Conservation (phyloP, 1,284 basidiomycete genomes). For the Rhodotorula sp. region DNA sequence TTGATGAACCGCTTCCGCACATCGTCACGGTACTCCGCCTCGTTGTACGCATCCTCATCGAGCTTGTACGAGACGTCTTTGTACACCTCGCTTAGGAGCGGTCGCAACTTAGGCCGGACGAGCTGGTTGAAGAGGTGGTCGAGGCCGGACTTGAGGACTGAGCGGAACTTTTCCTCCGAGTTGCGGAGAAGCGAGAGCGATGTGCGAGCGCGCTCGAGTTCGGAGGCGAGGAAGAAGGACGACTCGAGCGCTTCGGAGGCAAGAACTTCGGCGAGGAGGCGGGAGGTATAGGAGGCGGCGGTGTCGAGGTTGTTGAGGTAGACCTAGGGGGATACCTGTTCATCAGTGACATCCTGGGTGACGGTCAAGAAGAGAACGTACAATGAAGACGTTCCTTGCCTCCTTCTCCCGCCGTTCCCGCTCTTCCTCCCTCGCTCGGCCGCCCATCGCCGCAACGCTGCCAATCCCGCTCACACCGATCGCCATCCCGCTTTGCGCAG, state of each 20-base stretch:
- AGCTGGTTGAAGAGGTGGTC: conserved; percentile 94
- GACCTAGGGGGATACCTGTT: conserved; percentile 56
- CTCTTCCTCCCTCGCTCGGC: conserved; percentile 48
- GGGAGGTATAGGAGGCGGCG: conserved; percentile 79
- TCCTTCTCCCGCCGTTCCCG: conserved; percentile 75
- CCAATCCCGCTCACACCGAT: conserved; percentile 45
- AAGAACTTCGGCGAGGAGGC: conserved; percentile 69
- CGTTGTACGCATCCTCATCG: conserved; percentile 80
- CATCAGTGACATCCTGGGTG: not conserved
- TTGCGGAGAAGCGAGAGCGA: conserved; percentile 56
- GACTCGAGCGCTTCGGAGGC: conserved; percentile 62
- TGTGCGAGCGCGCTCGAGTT: conserved; percentile 56
- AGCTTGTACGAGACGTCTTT: conserved; percentile 83
- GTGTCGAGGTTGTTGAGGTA: conserved; percentile 85
- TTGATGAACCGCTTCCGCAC: conserved; percentile 82
- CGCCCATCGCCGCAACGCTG: conserved; percentile 47
- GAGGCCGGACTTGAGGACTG: conserved; percentile 72
- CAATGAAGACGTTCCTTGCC: conserved; percentile 72
- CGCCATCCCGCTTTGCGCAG: not conserved
- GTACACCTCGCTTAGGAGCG: conserved; percentile 80
- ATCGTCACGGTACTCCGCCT: conserved; percentile 78
- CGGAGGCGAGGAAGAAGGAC: conserved; percentile 63
- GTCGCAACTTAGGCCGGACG: conserved; percentile 77
- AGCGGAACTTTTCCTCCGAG: conserved; percentile 65
- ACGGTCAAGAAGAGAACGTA: conserved; percentile 52